phyloP scores from a whole-genome alignment of 306 rosid species.

The Erythrophleum fordii region DNA sequence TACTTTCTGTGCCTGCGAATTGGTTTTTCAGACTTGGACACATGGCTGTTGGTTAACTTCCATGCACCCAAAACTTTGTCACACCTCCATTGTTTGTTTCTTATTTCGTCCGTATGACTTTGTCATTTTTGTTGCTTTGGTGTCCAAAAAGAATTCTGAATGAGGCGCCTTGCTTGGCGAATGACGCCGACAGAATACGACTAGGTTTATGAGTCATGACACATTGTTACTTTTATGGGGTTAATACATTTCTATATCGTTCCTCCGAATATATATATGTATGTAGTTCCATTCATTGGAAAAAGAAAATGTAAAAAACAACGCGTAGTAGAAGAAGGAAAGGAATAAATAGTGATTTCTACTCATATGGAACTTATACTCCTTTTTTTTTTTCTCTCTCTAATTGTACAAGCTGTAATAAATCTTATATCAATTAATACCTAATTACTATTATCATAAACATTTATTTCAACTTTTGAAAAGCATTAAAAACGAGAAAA shows the following conservation, averaged over 20 bases:
- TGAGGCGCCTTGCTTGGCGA: neutral
- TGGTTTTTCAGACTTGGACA: conserved; percentile 31
- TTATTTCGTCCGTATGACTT: neutral
- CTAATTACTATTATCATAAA: no score
- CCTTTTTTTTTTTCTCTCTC: no score
- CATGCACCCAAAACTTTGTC: conserved; percentile 7
- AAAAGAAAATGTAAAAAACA: neutral
- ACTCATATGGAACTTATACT: no score
- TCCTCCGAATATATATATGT: neutral
- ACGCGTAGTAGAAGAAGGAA: no score
- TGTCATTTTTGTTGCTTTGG: conserved; percentile 28
- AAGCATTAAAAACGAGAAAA: conserved; percentile 19
- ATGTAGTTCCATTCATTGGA: neutral
- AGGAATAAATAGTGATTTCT: no score
- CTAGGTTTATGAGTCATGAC: neutral
- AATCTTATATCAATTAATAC: no score
- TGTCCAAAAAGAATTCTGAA: conserved; percentile 6
- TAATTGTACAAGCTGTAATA: no score
- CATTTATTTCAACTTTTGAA: no score
- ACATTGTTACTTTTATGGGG: neutral
- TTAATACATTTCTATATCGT: neutral
- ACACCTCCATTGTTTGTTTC: conserved; percentile 22
- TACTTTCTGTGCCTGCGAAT: neutral
- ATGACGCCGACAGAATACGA: neutral
- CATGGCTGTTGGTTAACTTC: conserved; percentile 13